Percentiles rank a stretch among this genome's conserved stretches.
These are phyloP conservation scores for Begonia masoniana DNA, from an alignment of 306 rosid genomes.

Conservation along the genomic window DNA sequence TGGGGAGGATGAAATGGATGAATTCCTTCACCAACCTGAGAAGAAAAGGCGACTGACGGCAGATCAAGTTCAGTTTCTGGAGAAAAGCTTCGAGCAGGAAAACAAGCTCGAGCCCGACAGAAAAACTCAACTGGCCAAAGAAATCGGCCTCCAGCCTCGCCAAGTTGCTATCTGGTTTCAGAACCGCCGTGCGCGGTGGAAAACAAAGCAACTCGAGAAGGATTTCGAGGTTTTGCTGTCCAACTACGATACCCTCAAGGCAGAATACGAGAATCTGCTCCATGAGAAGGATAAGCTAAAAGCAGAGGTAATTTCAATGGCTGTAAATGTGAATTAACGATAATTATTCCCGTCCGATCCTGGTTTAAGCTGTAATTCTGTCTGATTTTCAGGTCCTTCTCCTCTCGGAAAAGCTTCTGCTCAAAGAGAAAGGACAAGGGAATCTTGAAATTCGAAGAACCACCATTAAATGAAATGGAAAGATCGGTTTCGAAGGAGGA, in stretches of 20 bases:
- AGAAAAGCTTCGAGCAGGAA: conserved; percentile 89
- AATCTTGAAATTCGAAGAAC: conserved; percentile 13
- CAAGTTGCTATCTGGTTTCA: conserved; percentile 99
- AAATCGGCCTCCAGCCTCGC: conserved; percentile 87
- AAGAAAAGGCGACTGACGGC: conserved; percentile 59
- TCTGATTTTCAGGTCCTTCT: conserved; percentile 25
- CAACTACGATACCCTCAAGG: conserved; percentile 60
- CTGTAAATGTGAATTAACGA: too few species aligned
- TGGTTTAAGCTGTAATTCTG: background rate
- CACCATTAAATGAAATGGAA: conserved; percentile 7
- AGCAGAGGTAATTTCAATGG: conserved; percentile 74
- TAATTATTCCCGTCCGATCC: too few species aligned
- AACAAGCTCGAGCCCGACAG: conserved; percentile 97
- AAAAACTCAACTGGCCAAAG: conserved; percentile 81
- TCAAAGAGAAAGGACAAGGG: conserved; percentile 23
- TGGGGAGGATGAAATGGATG: conserved; percentile 50
- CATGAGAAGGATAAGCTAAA: conserved; percentile 86
- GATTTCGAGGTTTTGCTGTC: conserved; percentile 83
- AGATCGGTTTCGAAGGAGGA: conserved; percentile 26
- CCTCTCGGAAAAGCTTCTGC: conserved; percentile 33
- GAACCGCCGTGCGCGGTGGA: conserved; percentile 98
- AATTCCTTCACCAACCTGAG: conserved; percentile 55
- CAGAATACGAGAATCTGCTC: conserved; percentile 42
- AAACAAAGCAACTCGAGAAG: conserved; percentile 93
- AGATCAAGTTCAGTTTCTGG: conserved; percentile 77